These are phyloP conservation scores for Boeremia exigua DNA, from an alignment of 2,329 filamentous ascomycete species.

Conservation along the genomic window DNA sequence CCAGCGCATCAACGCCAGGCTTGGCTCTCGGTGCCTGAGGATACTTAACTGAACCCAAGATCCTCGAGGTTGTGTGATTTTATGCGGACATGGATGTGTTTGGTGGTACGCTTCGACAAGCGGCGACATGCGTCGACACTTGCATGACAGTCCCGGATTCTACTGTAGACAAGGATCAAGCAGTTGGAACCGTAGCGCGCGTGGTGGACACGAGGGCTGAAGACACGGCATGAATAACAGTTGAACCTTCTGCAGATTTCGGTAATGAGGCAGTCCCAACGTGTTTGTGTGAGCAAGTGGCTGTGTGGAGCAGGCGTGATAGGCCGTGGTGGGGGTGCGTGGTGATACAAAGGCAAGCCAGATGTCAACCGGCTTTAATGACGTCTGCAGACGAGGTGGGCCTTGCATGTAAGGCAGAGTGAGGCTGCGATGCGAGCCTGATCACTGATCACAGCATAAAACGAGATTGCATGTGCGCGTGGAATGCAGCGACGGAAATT, in stretches of 20 bases:
- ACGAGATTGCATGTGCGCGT: neutral
- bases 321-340: neutral
- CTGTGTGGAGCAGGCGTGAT: conserved; percentile 2
- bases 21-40: conserved; percentile 5
- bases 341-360: conserved; percentile 6
- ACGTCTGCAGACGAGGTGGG: conserved; percentile 13
- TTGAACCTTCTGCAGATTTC: neutral
- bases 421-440: neutral
- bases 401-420: neutral
- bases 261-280: conserved; percentile 6
- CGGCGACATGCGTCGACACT: neutral
- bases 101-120: neutral
- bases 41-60: neutral
- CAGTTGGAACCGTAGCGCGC: neutral
- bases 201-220: conserved; percentile 6
- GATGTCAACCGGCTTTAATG: conserved; percentile 11
- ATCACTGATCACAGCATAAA: conserved; percentile 2
- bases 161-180: conserved; percentile 10
- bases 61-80: conserved; percentile 2
- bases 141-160: conserved; percentile 1
- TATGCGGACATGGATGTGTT: conserved; percentile 15
- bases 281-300: conserved; percentile 10
- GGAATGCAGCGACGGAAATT: conserved; percentile 7
- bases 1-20: neutral
- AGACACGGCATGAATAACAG: conserved; percentile 12